A percentile compares a stretch with the other conserved stretches of the same genome.
Conservation (phyloP, 345 rosid species). For the Reutealis trisperma region DNA sequence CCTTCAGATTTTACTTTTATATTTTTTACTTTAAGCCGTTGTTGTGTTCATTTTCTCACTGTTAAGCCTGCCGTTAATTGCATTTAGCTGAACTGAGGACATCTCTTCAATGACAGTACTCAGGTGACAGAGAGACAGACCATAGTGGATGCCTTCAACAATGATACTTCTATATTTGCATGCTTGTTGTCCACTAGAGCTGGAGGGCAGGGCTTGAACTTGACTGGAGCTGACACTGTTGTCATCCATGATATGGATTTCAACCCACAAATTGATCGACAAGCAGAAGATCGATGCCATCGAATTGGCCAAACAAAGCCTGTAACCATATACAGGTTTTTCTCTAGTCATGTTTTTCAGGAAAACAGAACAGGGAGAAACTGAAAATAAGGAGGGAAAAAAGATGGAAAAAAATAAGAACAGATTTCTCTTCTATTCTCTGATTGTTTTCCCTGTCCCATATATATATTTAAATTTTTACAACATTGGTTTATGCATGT, state of each 20-base stretch:
- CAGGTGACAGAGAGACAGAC: slow-evolving; percentile 87
- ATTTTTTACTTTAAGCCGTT: background rate
- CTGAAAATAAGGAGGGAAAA: background rate
- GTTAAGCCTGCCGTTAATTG: background rate
- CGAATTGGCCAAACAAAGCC: slow-evolving; percentile 94
- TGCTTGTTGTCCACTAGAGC: slow-evolving; percentile 88
- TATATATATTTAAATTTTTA: too few relatives aligned
- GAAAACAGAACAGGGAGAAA: too few relatives aligned
- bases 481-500: background rate
- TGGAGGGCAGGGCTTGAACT: slow-evolving; percentile 96
- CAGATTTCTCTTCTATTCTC: background rate
- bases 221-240: slow-evolving; percentile 91
- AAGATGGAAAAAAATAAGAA: background rate
- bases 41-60: background rate
- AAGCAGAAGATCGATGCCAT: slow-evolving; percentile 96
- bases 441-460: background rate
- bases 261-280: slow-evolving; percentile 95
- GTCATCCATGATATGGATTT: slow-evolving; percentile 94
- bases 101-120: slow-evolving; percentile 48
- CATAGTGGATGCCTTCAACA: slow-evolving; percentile 86
- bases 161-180: slow-evolving; percentile 75
- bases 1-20: background rate
- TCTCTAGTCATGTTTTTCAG: background rate
- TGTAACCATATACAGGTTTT: slow-evolving; percentile 86
- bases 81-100: background rate